These are phyloP conservation scores for Edaphochlamys debaryana DNA, from an alignment of 139 green algal genomes.

Conservation along the genomic window DNA sequence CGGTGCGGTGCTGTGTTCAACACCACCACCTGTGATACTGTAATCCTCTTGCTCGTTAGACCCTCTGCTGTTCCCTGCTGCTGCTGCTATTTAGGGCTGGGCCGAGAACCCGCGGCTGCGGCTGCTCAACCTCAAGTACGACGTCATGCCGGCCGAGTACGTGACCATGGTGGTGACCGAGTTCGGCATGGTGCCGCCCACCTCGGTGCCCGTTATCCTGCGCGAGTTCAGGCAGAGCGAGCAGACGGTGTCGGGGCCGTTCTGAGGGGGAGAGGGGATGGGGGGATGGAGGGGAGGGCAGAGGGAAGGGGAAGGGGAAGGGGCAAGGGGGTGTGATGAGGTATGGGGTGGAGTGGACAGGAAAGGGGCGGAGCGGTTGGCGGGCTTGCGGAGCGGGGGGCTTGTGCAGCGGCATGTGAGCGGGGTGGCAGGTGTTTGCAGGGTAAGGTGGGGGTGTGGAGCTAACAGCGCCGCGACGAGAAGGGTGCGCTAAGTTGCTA, in stretches of 20 bases:
- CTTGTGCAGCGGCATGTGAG: too few relatives aligned
- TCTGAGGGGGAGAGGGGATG: neutral
- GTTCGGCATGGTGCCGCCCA: constrained; percentile 92
- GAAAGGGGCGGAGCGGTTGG: too few relatives aligned
- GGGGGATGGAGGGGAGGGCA: neutral
- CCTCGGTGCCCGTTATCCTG: constrained; percentile 92
- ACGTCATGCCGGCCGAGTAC: constrained; percentile 92
- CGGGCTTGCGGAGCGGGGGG: too few relatives aligned
- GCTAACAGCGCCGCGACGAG: too few relatives aligned
- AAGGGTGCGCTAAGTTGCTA: too few relatives aligned
- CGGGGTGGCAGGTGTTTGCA: too few relatives aligned
- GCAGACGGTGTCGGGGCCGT: constrained; percentile 27
- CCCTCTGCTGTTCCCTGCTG: too few relatives aligned
- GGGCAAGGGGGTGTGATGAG: too few relatives aligned
- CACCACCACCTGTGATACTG: too few relatives aligned
- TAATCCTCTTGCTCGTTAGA: too few relatives aligned
- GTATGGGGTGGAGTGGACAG: neutral
- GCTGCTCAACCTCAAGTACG: constrained; percentile 96
- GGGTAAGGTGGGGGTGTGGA: too few relatives aligned
- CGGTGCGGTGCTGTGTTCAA: neutral
- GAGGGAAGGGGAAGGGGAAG: neutral
- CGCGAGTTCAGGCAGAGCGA: constrained; percentile 78
- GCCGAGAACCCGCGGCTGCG: constrained; percentile 56
- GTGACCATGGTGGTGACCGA: constrained; percentile 95
- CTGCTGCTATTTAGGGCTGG: too few relatives aligned